Base-by-base conservation (phyloP, 2,329 filamentous ascomycete genomes). In the Amauroascus niger region DNA sequence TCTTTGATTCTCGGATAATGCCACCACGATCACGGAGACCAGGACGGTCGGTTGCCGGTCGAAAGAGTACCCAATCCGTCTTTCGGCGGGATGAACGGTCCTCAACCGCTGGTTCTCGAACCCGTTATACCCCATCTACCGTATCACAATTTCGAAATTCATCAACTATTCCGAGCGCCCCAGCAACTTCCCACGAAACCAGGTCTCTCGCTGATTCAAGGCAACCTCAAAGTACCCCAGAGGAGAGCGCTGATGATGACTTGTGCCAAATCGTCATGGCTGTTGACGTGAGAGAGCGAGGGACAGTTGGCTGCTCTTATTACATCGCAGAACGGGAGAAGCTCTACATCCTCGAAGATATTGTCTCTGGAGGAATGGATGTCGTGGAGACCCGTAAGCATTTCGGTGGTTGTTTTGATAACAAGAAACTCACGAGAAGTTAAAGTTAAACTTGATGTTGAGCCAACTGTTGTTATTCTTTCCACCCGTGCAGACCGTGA, bases 271-370 rank as follows among this genome's bases (percentile, higher is more conserved):
- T 88, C 24, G 78, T 95, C 55, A 87, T 95, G 81, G 87, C 88
- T 0, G 73, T 95, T 22, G 83, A 94, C 55, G 76, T 91, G 65
- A 81, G 78, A 57, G 78, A 83, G n/a, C 78, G 80, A 28, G 82
- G 79, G 0, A 82, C 78, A 0, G 76, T 95, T 16, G 91, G 91
- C 0, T 96, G 89, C 66, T 84, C 87, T 44, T 95, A 91, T 64
- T 95, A 91, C 64, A 74, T 84, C 45, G 82, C 83, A 5, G 71
- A 77, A 24, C 81, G 88, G 37, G 83, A 87, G 62, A 81, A 76
- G 33, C 69, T 96, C 2, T 84, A 80, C 55, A 75, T 95, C 41
- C 82, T 94, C 64, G 83, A 91, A 64, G 90, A 96, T 60, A 76
- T 87, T 8, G 76, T 79, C 14, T 75, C 81, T 59, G 84, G 83